Evolutionary conservation across 2,329 filamentous ascomycete species (phyloP).

Genomic region (Colletotrichum agaves): DNA sequence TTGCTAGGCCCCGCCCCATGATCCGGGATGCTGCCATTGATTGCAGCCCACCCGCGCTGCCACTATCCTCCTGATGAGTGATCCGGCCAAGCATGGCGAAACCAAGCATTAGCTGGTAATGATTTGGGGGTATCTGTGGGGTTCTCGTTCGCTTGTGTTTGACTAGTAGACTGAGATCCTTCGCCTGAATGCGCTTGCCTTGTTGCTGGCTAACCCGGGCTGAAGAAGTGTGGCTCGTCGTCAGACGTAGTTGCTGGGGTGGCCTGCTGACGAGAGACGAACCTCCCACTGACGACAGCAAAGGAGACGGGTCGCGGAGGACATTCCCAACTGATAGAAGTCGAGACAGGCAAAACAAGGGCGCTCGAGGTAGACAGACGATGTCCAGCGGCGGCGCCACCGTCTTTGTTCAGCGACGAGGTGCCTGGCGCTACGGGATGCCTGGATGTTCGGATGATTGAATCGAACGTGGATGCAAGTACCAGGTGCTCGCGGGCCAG

Average conservation of each 20-base stretch:
- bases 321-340: conserved; percentile 22
- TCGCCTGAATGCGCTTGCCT: conserved; percentile 24
- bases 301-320: conserved; percentile 8
- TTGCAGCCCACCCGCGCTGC: conserved; percentile 22
- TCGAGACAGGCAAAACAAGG: conserved; percentile 18
- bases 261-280: conserved; percentile 27
- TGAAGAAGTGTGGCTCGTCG: conserved; percentile 17
- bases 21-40: conserved; percentile 11
- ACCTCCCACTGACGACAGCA: not conserved
- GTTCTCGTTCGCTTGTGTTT: conserved; percentile 26
- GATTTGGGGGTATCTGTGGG: conserved; percentile 19
- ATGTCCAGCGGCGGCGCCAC: conserved; percentile 6
- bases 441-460: conserved; percentile 1
- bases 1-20: conserved; percentile 23
- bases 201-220: conserved; percentile 22
- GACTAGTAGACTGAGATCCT: conserved; percentile 26
- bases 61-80: conserved; percentile 10
- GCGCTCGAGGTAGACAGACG: conserved; percentile 11
- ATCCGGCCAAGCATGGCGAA: conserved; percentile 20
- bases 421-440: conserved; percentile 5
- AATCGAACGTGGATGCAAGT: conserved; percentile 16
- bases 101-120: not conserved
- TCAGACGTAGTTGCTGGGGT: conserved; percentile 18
- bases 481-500: conserved; percentile 6
- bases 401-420: conserved; percentile 22